These are phyloP conservation scores for Biancaea sappan DNA, from an alignment of 306 rosid species.

Conservation along the genomic window DNA sequence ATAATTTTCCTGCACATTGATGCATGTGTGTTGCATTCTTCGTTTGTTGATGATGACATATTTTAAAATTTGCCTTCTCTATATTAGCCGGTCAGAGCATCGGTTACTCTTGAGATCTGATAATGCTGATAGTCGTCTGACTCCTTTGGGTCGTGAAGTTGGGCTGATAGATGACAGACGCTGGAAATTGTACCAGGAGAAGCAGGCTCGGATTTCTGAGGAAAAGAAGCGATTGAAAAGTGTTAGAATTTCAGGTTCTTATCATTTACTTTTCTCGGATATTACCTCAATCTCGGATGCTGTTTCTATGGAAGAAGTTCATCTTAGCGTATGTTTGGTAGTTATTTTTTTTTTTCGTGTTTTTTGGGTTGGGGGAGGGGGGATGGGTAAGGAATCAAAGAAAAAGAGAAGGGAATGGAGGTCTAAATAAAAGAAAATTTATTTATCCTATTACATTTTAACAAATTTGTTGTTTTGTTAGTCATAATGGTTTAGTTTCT, in stretches of 20 bases:
- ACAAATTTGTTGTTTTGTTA: not conserved
- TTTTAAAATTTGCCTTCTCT: conserved; percentile 21
- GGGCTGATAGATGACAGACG: conserved; percentile 93
- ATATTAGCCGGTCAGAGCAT: conserved; percentile 93
- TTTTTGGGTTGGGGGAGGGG: not conserved
- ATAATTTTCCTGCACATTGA: conserved; percentile 17
- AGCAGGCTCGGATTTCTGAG: conserved; percentile 77
- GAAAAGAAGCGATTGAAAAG: conserved; percentile 89
- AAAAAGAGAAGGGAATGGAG: not conserved
- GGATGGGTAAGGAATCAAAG: not conserved
- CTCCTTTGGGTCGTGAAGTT: conserved; percentile 88
- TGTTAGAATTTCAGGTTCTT: conserved; percentile 77
- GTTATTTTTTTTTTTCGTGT: too few species aligned
- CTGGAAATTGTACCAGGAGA: conserved; percentile 89
- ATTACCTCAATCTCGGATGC: conserved; percentile 17
- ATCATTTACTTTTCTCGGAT: conserved; percentile 12
- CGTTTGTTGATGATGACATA: conserved; percentile 9
- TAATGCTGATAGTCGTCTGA: conserved; percentile 96
- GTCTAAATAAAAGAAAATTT: not conserved
- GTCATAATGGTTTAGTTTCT: not conserved
- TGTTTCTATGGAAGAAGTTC: conserved; percentile 24
- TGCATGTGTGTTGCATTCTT: conserved; percentile 19
- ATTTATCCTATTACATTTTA: not conserved
- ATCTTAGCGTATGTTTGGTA: conserved; percentile 3
- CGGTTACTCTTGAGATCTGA: conserved; percentile 92